A percentile compares a stretch with the other conserved stretches of the same genome.
phyloP scores from a whole-genome alignment of 495 filamentous ascomycete genomes.

The Penicillium mononematosum region DNA sequence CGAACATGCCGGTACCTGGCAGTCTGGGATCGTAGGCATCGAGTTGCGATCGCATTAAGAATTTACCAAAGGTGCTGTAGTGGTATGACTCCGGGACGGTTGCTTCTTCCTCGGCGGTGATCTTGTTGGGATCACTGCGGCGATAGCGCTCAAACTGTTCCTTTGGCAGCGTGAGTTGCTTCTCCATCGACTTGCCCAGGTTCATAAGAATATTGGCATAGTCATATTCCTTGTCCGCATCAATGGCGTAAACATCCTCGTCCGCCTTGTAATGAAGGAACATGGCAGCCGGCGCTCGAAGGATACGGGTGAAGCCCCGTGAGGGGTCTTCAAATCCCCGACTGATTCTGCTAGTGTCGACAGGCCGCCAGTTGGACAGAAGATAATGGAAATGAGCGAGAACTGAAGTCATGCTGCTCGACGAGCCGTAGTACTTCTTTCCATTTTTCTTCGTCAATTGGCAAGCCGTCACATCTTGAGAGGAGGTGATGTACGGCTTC shows the following conservation, averaged over 20 bases:
- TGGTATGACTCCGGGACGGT: constrained; percentile 74
- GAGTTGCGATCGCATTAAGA: constrained; percentile 93
- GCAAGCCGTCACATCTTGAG: constrained; percentile 69
- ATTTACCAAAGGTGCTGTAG: constrained; percentile 84
- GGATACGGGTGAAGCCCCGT: constrained; percentile 66
- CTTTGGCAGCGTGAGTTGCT: constrained; percentile 79
- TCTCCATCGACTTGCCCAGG: constrained; percentile 94
- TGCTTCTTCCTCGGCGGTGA: constrained; percentile 62
- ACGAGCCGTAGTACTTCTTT: constrained; percentile 92
- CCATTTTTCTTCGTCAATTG: constrained; percentile 58
- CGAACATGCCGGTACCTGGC: constrained; percentile 93
- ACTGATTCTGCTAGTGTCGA: constrained; percentile 66
- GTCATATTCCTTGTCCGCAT: constrained; percentile 94
- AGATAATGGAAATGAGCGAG: constrained; percentile 92
- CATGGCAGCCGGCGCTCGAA: constrained; percentile 70
- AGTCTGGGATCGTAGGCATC: constrained; percentile 86
- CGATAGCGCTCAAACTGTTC: constrained; percentile 84
- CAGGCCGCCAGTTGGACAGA: constrained; percentile 74
- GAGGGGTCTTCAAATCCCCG: constrained; percentile 58
- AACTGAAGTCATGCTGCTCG: constrained; percentile 89
- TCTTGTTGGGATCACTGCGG: constrained; percentile 58
- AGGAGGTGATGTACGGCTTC: constrained; percentile 84
- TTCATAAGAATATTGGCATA: constrained; percentile 80
- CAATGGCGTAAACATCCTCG: constrained; percentile 89
- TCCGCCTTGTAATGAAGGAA: constrained; percentile 84